phyloP scores from a whole-genome alignment of 1,284 basidiomycete genomes.

The Ganoderma resinaceum region DNA sequence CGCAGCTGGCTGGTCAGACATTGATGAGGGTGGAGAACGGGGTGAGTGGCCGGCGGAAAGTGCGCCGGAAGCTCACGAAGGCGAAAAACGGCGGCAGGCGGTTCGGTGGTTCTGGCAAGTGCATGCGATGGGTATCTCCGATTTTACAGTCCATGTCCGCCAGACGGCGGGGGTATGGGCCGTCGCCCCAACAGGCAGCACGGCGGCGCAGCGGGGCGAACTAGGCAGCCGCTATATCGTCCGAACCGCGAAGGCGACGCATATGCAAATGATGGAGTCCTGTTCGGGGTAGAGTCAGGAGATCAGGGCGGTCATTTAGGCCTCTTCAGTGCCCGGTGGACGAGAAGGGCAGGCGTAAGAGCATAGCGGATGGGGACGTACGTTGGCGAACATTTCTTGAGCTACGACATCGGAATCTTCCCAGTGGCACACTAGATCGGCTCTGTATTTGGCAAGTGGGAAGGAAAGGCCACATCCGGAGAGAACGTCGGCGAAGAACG shows the following conservation, averaged over 20 bases:
- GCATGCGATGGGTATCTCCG: slow-evolving; percentile 34
- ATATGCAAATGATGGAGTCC: slow-evolving; percentile 80
- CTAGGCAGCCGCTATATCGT: slow-evolving; percentile 45
- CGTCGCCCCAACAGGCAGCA: slow-evolving; percentile 14
- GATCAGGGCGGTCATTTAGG: slow-evolving; percentile 10
- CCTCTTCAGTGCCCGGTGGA: neutral
- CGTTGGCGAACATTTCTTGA: slow-evolving; percentile 75
- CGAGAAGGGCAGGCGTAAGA: neutral
- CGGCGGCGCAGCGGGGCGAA: slow-evolving; percentile 14
- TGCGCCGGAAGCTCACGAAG: slow-evolving; percentile 24
- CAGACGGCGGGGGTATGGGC: slow-evolving; percentile 30
- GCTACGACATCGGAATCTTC: slow-evolving; percentile 74
- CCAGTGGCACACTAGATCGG: slow-evolving; percentile 78
- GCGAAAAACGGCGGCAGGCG: slow-evolving; percentile 3
- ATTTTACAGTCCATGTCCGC: slow-evolving; percentile 28
- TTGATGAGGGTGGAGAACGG: slow-evolving; percentile 15
- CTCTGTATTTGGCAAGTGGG: slow-evolving; percentile 38
- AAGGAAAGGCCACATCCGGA: slow-evolving; percentile 5
- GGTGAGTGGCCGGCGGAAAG: slow-evolving; percentile 18
- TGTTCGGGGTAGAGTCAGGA: slow-evolving; percentile 38
- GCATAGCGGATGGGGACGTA: slow-evolving; percentile 41
- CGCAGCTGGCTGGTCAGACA: neutral
- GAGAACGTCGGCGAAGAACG: slow-evolving; percentile 5
- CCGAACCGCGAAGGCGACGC: slow-evolving; percentile 75
- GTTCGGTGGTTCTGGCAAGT: slow-evolving; percentile 12